Evolutionary conservation across 2,329 filamentous ascomycete species (phyloP), one percentile per base, ranked within the genome.

Genomic region (Boeremia lycopersici): DNA sequence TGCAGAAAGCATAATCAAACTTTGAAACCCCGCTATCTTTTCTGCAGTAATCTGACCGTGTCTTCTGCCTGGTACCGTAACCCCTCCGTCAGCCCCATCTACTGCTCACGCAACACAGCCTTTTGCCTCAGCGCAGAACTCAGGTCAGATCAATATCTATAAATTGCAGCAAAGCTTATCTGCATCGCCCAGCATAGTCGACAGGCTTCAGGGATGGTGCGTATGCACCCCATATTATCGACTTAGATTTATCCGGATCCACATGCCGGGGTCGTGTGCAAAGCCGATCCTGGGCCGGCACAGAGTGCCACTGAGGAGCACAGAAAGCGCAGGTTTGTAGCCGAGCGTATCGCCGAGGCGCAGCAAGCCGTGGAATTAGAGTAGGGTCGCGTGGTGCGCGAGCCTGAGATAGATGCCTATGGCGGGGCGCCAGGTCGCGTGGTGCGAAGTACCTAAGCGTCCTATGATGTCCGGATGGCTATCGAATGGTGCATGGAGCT

Each of bases 191-290:
- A 25, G 35, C 33, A 35, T 19, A 35, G 31, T 31, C 28, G 19
- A 15, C 41, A 31, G 5, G 52, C 41, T 13, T 31, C 46, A 49
- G 35, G 47, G 52, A 25, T 33, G 30, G 36, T 10, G n/a, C 35
- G 40, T 36, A 55, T 54, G 45, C 45, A 49, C 52, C 52, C 52
- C 52, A 46, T 49, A 46, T 25, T 53, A 49, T 49, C 42, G 35
- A 55, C 25, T 34, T 45, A 3, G 44, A 49, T 55, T 55, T 55
- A 55, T 17, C 52, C 52, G 52, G 52, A 35, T 30, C 51, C 40
- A 54, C 45, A 47, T 2, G 43, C 34, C 35, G 28, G 51, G 39
- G 38, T 36, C 6, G 13, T 13, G 41, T 23, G 39, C 31, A 38
- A 33, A 50, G 48, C 48, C 41, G 48, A 40, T 39, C 33, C 34